Base-by-base conservation (phyloP, 2,329 filamentous ascomycete genomes). In the Cercospora berteroae region DNA sequence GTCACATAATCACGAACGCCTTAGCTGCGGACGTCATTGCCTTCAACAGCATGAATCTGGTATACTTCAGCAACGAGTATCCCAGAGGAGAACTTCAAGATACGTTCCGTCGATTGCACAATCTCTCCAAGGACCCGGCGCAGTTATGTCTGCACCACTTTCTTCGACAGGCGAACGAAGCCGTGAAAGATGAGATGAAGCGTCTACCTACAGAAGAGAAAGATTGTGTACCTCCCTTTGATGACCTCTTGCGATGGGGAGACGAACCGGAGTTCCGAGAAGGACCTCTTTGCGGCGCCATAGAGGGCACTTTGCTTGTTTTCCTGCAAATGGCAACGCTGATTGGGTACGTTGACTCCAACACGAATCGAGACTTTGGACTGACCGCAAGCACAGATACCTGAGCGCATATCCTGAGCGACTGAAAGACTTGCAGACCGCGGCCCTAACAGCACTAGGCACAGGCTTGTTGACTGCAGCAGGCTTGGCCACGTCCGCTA, bases 31-130 rank as follows among this genome's bases (percentile, higher is more conserved):
- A 56, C 52, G 16, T 27, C 25, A n/a, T 31, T 23, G 52, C 13
- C 23, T 20, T 18, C 23, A 31, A 33, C 42, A 65, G 59, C n/a
- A 69, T 69, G 64, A 60, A 64, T 20, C 20, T 83, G 42, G 62
- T 78, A 20, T 83, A 79, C 72, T 84, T 84, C 72, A 78, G 80
- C 70, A 83, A 84, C 66, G 82, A 84, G 69, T 83, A 84, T 61
- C 83, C 83, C 0, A 76, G 74, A n/a, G 82, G 84, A 42, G 80
- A 84, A 66, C 70, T 83, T 8, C 67, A 76, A 33, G 71, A 78
- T 29, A 70, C 84, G 0, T 75, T 81, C 52, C 81, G 82, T 10
- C 70, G 75, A 4, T 72, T 85, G 10, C 77, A 80, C 31, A 69
- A 67, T 10, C 78, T 79, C 62, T 81, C 79, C 75, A 84, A 83